A percentile compares a stretch with the other conserved stretches of the same genome.
Conservation (phyloP, 257 asterid species). For the Solanum acaule region DNA sequence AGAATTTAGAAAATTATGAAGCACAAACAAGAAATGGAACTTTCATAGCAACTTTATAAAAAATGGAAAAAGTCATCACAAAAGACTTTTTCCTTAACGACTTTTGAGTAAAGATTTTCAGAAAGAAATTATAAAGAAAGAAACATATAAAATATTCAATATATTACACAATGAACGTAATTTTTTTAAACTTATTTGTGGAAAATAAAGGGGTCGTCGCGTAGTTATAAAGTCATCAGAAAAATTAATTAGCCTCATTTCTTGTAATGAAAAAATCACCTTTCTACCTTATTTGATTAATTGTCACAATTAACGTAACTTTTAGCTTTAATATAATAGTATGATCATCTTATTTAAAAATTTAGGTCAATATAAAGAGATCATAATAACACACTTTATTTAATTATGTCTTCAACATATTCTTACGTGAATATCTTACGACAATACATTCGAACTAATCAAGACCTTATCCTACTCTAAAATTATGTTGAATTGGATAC, state of each 20-base stretch:
- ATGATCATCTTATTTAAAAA: no score
- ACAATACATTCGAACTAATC: no score
- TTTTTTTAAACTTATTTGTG: background rate
- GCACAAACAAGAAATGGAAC: background rate
- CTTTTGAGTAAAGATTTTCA: background rate
- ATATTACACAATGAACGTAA: background rate
- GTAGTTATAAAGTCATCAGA: background rate
- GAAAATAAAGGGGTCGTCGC: background rate
- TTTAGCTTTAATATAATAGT: no score
- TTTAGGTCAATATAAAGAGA: no score
- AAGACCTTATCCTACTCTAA: background rate
- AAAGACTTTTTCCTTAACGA: background rate
- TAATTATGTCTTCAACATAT: no score
- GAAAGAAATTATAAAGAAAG: no score
- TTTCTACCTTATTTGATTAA: background rate
- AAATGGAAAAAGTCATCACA: background rate
- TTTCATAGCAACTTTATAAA: background rate
- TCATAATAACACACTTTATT: no score
- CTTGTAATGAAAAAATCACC: background rate
- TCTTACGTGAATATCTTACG: no score
- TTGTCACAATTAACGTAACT: no score
- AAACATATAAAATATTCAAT: background rate
- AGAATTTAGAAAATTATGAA: background rate
- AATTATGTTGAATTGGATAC: no score
- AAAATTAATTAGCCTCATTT: no score